These are phyloP conservation scores for Cystobasidium onofrii DNA, from an alignment of 768 basidiomycete genomes.

Conservation along the genomic window DNA sequence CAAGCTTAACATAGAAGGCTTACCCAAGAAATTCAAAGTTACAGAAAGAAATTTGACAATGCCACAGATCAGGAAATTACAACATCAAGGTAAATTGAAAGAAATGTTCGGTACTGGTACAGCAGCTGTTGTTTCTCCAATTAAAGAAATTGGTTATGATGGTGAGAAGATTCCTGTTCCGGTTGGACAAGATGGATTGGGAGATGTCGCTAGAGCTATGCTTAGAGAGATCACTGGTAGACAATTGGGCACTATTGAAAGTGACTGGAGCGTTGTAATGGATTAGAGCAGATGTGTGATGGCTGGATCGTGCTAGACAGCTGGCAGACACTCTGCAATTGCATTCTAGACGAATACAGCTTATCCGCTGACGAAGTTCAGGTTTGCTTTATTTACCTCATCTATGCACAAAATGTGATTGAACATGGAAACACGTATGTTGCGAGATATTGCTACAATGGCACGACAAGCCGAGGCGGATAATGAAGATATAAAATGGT, in stretches of 20 bases:
- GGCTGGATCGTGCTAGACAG: no score
- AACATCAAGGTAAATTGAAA: constrained; percentile 58
- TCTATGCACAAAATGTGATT: no score
- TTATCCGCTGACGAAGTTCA: no score
- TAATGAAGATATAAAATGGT: no score
- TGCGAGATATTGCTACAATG: no score
- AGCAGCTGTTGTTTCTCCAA: constrained; percentile 66
- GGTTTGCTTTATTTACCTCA: no score
- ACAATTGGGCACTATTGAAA: constrained; percentile 45
- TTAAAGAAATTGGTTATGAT: constrained; percentile 59
- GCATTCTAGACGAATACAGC: no score
- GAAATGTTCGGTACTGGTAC: constrained; percentile 78
- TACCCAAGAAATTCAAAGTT: constrained; percentile 51
- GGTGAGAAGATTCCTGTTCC: constrained; percentile 51
- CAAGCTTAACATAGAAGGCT: constrained; percentile 46
- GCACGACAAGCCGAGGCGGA: no score
- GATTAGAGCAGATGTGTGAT: constrained; percentile 4
- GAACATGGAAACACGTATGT: no score
- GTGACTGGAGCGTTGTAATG: constrained; percentile 36
- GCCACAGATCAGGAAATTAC: constrained; percentile 51
- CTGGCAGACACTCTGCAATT: no score
- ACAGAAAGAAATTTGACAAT: constrained; percentile 59
- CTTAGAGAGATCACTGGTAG: constrained; percentile 66
- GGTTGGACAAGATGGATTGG: constrained; percentile 52
- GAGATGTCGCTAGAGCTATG: constrained; percentile 60